phyloP scores from a whole-genome alignment of 73 alveolate species.

The Paramecium caudatum region DNA sequence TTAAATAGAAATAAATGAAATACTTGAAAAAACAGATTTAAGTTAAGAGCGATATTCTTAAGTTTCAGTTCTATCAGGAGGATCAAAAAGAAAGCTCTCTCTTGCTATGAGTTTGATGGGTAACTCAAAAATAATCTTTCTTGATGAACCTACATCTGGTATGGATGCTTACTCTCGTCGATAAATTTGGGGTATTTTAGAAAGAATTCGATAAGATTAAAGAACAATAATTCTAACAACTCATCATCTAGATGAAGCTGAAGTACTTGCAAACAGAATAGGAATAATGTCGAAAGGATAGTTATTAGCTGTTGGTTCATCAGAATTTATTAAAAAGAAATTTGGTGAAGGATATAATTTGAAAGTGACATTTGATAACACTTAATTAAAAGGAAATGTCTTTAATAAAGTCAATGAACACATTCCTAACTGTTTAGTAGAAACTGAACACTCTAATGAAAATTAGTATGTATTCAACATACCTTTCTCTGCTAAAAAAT shows the following conservation, averaged over 20 bases:
- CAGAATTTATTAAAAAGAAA: constrained; percentile 81
- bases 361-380: constrained; percentile 68
- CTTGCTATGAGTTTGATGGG: constrained; percentile 83
- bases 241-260: constrained; percentile 97
- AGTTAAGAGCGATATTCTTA: constrained; percentile 67
- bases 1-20: constrained; percentile 69
- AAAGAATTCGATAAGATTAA: constrained; percentile 71
- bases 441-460: constrained; percentile 74
- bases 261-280: constrained; percentile 90
- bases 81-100: constrained; percentile 86
- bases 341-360: constrained; percentile 91
- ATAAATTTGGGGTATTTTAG: constrained; percentile 81
- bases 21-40: constrained; percentile 80
- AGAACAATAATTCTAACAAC: constrained; percentile 87
- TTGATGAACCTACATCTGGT: constrained; percentile 93
- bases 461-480: constrained; percentile 77
- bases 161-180: constrained; percentile 83
- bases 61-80: constrained; percentile 81
- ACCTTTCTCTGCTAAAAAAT: constrained; percentile 68
- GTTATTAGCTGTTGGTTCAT: constrained; percentile 88
- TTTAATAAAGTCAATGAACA: constrained; percentile 11
- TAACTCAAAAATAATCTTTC: constrained; percentile 80
- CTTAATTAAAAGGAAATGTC: background rate
- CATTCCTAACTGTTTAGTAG: constrained; percentile 61
- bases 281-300: constrained; percentile 94